Conservation (phyloP, 345 rosid species). For the Citrus inodora region DNA sequence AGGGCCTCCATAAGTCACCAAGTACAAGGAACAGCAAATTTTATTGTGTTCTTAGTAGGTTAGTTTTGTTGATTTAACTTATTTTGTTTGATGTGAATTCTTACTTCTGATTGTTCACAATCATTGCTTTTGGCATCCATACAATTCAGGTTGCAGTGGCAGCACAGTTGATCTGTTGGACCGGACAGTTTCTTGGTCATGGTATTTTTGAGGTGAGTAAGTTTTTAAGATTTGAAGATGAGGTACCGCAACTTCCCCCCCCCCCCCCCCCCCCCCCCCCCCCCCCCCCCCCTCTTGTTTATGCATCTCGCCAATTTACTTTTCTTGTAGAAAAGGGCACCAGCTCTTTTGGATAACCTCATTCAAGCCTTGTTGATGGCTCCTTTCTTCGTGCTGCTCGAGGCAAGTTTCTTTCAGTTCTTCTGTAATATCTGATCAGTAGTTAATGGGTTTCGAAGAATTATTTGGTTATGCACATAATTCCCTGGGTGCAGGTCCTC, state of each 20-base stretch:
- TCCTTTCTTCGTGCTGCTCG: constrained; percentile 89
- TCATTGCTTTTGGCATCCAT: background rate
- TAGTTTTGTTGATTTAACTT: background rate
- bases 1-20: background rate
- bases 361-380: constrained; percentile 81
- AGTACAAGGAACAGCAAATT: background rate
- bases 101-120: background rate
- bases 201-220: constrained; percentile 75
- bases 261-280: background rate
- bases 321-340: constrained; percentile 67
- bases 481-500: constrained; percentile 46
- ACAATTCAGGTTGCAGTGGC: constrained; percentile 59
- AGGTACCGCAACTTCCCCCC: background rate
- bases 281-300: background rate
- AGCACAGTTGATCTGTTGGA: constrained; percentile 75
- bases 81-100: background rate
- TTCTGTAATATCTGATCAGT: background rate
- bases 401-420: constrained; percentile 38
- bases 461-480: background rate
- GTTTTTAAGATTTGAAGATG: background rate
- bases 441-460: background rate
- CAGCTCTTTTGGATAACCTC: constrained; percentile 79
- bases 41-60: background rate
- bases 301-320: background rate
- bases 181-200: constrained; percentile 79